Percentiles rank a stretch among this genome's conserved stretches.
These are phyloP conservation scores for Schizonepeta tenuifolia DNA, from an alignment of 257 asterid species.

Conservation along the genomic window DNA sequence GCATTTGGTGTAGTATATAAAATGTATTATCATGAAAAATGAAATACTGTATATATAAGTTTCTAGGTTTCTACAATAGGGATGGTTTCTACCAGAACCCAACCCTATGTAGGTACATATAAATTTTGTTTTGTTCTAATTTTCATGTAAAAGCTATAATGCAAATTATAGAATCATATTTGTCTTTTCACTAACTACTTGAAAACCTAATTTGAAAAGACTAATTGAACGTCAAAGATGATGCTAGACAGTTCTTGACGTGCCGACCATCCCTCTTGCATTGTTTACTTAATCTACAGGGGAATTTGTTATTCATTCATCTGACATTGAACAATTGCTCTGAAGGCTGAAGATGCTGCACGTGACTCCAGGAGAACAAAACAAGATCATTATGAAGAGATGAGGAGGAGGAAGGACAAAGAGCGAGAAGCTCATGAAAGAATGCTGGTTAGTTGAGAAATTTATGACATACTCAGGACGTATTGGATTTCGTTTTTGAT, in stretches of 20 bases:
- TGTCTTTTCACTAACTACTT: neutral
- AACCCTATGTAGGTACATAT: too few species aligned
- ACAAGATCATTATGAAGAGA: slow-evolving; percentile 89
- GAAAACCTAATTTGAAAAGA: slow-evolving; percentile 12
- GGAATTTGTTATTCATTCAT: slow-evolving; percentile 13
- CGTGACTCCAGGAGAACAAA: slow-evolving; percentile 78
- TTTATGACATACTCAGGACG: neutral
- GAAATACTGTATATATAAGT: too few species aligned
- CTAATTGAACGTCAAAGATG: slow-evolving; percentile 12
- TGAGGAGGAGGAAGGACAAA: slow-evolving; percentile 94
- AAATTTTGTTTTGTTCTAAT: neutral
- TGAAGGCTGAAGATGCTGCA: slow-evolving; percentile 82
- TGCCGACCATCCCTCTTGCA: neutral
- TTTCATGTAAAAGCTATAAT: slow-evolving; percentile 1
- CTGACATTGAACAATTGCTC: slow-evolving; percentile 35
- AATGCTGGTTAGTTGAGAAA: slow-evolving; percentile 64
- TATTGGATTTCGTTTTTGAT: slow-evolving; percentile 13
- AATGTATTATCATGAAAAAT: too few species aligned
- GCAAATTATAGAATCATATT: neutral
- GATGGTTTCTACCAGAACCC: too few species aligned
- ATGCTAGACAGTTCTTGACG: slow-evolving; percentile 13
- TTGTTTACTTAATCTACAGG: slow-evolving; percentile 2
- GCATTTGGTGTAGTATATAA: too few species aligned
- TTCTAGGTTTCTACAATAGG: too few species aligned
- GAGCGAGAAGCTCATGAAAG: slow-evolving; percentile 96